These are phyloP conservation scores for Fusarium citri DNA, from an alignment of 2,329 filamentous ascomycete species.

Conservation along the genomic window DNA sequence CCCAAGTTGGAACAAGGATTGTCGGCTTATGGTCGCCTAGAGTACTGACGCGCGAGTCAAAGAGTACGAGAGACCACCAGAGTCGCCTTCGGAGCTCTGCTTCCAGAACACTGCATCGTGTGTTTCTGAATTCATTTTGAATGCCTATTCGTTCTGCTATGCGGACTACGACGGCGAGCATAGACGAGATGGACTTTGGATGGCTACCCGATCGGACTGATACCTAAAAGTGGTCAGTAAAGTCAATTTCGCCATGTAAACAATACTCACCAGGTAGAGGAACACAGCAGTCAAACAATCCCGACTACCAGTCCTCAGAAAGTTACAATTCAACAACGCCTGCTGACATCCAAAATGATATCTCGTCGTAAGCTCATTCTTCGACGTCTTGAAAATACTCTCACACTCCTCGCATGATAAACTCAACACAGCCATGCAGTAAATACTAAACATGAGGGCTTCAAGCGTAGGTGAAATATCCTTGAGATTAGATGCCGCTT, in stretches of 20 bases:
- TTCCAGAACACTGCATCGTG: constrained; percentile 55
- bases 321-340: constrained; percentile 63
- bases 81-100: constrained; percentile 70
- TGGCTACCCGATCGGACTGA: constrained; percentile 58
- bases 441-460: constrained; percentile 68
- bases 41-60: constrained; percentile 68
- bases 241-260: not conserved
- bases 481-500: constrained; percentile 57
- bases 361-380: constrained; percentile 54
- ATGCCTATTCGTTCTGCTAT: constrained; percentile 69
- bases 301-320: constrained; percentile 62
- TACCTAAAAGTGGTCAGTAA: constrained; percentile 53
- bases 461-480: constrained; percentile 58
- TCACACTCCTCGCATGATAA: constrained; percentile 58
- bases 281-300: constrained; percentile 67
- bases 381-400: constrained; percentile 54
- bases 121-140: constrained; percentile 57
- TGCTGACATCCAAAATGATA: constrained; percentile 64
- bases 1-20: constrained; percentile 52
- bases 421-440: constrained; percentile 57
- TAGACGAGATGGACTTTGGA: constrained; percentile 63
- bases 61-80: constrained; percentile 70
- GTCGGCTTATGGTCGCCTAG: constrained; percentile 54
- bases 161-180: constrained; percentile 65
- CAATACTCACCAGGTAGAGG: constrained; percentile 60